These are phyloP conservation scores for Leccinum ochraceum DNA, from an alignment of 768 basidiomycete genomes.

Conservation along the genomic window DNA sequence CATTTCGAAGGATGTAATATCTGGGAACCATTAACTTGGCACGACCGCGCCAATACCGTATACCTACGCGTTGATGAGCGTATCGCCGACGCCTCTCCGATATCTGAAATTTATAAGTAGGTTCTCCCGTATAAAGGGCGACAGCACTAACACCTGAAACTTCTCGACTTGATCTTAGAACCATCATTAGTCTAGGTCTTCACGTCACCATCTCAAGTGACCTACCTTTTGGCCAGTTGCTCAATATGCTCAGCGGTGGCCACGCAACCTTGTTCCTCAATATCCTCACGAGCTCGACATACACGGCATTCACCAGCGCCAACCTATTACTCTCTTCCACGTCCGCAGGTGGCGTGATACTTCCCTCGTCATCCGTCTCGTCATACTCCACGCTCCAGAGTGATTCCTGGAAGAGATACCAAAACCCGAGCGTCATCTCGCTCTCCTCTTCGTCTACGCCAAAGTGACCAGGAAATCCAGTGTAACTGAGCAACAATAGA, in stretches of 20 bases:
- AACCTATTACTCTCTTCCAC: conserved; percentile 41
- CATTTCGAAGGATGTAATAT: conserved; percentile 83
- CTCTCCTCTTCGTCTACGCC: conserved; percentile 87
- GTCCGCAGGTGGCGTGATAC: conserved; percentile 17
- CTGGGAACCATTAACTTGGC: conserved; percentile 38
- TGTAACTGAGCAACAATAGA: conserved; percentile 68
- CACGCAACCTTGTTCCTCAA: conserved; percentile 75
- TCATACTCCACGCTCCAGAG: conserved; percentile 70
- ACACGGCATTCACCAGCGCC: conserved; percentile 70
- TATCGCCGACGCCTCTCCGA: conserved; percentile 84
- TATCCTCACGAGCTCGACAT: conserved; percentile 72
- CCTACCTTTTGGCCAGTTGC: conserved; percentile 71
- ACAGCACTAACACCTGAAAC: conserved; percentile 65
- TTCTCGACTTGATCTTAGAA: conserved; percentile 73
- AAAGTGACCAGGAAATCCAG: conserved; percentile 72
- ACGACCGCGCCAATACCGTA: neutral
- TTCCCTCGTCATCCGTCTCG: conserved; percentile 33
- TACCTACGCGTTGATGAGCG: conserved; percentile 82
- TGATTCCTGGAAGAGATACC: conserved; percentile 90
- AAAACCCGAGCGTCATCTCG: conserved; percentile 84
- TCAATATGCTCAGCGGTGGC: conserved; percentile 48
- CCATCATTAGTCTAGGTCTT: conserved; percentile 8
- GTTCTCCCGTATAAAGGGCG: neutral
- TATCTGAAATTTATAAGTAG: conserved; percentile 48
- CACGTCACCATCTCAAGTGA: neutral